Evolutionary conservation across 2,329 filamentous ascomycete species (phyloP).

Genomic region (Neofusicoccum cordaticola): DNA sequence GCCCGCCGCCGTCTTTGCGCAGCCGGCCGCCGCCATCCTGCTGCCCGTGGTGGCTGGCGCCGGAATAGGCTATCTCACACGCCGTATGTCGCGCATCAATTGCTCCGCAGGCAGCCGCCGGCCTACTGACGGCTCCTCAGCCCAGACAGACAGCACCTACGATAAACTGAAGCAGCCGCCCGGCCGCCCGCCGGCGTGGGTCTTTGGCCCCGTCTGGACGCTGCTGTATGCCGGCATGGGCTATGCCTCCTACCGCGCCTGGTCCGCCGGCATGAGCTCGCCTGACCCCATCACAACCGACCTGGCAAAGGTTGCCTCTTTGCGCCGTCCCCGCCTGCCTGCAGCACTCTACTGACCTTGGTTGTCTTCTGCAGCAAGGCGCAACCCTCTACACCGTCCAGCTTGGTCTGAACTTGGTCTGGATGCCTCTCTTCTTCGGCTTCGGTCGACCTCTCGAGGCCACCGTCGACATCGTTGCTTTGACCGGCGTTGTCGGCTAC

Average conservation of each 20-base stretch:
- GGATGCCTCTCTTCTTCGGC: conserved; percentile 94
- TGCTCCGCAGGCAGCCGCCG: not conserved
- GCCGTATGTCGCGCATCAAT: conserved; percentile 50
- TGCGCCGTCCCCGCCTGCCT: not conserved
- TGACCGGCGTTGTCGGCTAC: conserved; percentile 71
- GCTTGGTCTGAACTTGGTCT: conserved; percentile 78
- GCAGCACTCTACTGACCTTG: not conserved
- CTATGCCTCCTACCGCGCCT: conserved; percentile 79
- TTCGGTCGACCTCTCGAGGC: conserved; percentile 70
- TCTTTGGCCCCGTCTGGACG: conserved; percentile 61
- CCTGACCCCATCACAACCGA: conserved; percentile 47
- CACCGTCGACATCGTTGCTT: conserved; percentile 68
- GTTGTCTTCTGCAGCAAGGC: conserved; percentile 45
- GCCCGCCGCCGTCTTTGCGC: conserved; percentile 67
- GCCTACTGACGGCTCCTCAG: conserved; percentile 34
- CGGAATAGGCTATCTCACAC: conserved; percentile 67
- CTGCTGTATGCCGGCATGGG: conserved; percentile 70
- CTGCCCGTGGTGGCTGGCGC: conserved; percentile 72
- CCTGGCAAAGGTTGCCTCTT: conserved; percentile 51
- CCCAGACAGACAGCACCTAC: conserved; percentile 62
- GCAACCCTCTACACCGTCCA: conserved; percentile 83
- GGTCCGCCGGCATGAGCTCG: conserved; percentile 61
- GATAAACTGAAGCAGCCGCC: conserved; percentile 63
- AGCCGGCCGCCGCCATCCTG: conserved; percentile 69
- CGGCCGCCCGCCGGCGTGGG: conserved; percentile 54